Evolutionary conservation across 2,329 filamentous ascomycete species (phyloP).

Genomic region (Cucurbitaria berberidis): DNA sequence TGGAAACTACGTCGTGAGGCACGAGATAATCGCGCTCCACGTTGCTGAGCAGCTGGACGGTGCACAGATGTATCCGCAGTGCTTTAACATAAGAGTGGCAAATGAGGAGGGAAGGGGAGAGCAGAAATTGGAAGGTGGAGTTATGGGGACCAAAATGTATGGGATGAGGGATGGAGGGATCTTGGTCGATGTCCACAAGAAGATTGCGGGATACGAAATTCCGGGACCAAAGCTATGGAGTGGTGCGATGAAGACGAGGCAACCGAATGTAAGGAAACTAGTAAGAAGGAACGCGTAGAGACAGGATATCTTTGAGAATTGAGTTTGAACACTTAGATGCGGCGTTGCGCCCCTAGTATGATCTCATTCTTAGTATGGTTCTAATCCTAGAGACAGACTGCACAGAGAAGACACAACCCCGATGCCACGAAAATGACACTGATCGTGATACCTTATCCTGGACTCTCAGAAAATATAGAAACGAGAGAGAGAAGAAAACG

Average conservation of each 20-base stretch:
- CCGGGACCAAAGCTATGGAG: conserved; percentile 46
- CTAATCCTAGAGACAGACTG: too few relatives aligned
- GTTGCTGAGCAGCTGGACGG: conserved; percentile 50
- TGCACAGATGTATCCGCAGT: conserved; percentile 60
- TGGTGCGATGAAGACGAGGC: conserved; percentile 10
- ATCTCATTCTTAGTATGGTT: too few relatives aligned
- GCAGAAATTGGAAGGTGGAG: conserved; percentile 47
- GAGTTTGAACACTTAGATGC: too few relatives aligned
- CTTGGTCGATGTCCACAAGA: conserved; percentile 49
- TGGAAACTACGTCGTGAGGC: conserved; percentile 60
- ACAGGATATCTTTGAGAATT: too few relatives aligned
- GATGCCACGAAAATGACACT: too few relatives aligned
- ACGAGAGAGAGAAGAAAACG: too few relatives aligned
- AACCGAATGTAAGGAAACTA: conserved; percentile 9
- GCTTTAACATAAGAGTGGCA: conserved; percentile 55
- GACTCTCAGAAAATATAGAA: too few relatives aligned
- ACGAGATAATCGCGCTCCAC: conserved; percentile 60
- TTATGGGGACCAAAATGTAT: conserved; percentile 57
- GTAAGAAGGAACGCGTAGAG: not conserved
- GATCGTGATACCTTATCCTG: too few relatives aligned
- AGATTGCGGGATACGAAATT: conserved; percentile 45
- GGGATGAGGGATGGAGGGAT: conserved; percentile 46
- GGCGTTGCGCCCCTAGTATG: too few relatives aligned
- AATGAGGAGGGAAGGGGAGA: conserved; percentile 44
- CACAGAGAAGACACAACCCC: too few relatives aligned